Base-by-base conservation (phyloP, 2,329 filamentous ascomycete species). In the Exophiala lecanii-corni region DNA sequence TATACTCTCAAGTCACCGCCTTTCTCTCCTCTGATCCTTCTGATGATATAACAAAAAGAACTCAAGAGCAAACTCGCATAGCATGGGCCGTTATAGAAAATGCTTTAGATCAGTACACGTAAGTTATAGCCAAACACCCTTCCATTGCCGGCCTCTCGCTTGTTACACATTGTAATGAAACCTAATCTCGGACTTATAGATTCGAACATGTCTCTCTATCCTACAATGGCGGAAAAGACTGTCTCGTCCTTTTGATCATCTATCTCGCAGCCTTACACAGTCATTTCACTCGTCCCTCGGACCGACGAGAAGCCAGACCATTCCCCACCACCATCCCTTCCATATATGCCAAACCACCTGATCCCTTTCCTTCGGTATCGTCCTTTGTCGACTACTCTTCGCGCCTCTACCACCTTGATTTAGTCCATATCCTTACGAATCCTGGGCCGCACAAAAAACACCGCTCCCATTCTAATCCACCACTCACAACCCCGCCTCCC, bases 201-300 rank as follows among this genome's bases (percentile, higher is more conserved):
- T 76, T 84, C 50, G 75, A 83, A 45, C 77, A 94, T 61, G 75
- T 97, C 48, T 88, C 89, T 4, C 74, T 97, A 52, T 94, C 91
- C 43, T 98, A 96, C 69, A 98, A 98, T 58, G 92, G 92, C 60
- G 92, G 92, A 49, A 98, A 98, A 66, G 92, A 97, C 73, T 97
- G 91, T 59, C 83, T 97, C 13, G 89, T 97, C 40, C 80, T 97
- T 13, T 75, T 97, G 5, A 77, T 96, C 58, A 73, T 97, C 53
- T 87, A 95, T 60, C 81, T 97, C 54, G 82, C 84, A 49, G 72
- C 72, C 15, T 64, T 82, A 1, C 61, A 70, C 51, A 59, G 60
- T 38, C 56, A 58, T 49, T 57, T 51, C 57, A 62, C 41, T 19
- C 42, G 30, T 12, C 36, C 36, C 13, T 36, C 36, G 21, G 43